Evolutionary conservation across 305 asterid species (phyloP).

Genomic region (Striga hermonthica): DNA sequence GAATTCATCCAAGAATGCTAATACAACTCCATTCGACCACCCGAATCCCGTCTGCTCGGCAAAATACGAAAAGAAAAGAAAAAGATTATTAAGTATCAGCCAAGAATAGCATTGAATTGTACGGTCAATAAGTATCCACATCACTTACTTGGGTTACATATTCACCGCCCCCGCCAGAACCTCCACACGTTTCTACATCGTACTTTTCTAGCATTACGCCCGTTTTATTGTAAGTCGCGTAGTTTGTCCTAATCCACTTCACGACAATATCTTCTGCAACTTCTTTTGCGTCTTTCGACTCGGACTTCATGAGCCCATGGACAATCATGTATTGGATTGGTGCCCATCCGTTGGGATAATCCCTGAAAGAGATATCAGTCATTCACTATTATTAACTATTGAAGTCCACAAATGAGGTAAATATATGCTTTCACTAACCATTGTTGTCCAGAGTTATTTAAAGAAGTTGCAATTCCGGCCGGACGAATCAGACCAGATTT

Average conservation of each 20-base stretch:
- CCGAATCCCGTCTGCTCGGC: slow-evolving; percentile 87
- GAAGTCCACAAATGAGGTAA: not conserved
- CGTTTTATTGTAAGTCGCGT: slow-evolving; percentile 55
- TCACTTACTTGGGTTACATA: slow-evolving; percentile 76
- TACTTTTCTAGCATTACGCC: slow-evolving; percentile 90
- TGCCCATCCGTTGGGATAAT: slow-evolving; percentile 95
- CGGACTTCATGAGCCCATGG: slow-evolving; percentile 66
- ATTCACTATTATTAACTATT: not conserved
- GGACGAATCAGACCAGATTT: slow-evolving; percentile 57
- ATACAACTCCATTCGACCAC: slow-evolving; percentile 89
- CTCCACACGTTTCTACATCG: slow-evolving; percentile 73
- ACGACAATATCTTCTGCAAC: slow-evolving; percentile 59
- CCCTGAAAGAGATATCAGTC: slow-evolving; percentile 45
- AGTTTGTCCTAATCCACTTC: slow-evolving; percentile 80
- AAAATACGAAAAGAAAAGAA: not conserved
- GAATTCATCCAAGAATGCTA: slow-evolving; percentile 84
- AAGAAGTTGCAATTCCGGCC: slow-evolving; percentile 77
- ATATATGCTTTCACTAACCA: slow-evolving; percentile 51
- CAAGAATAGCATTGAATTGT: too few species aligned
- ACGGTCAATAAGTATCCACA: not conserved
- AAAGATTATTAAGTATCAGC: too few species aligned
- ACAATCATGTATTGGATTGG: slow-evolving; percentile 89
- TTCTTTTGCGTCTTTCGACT: slow-evolving; percentile 44
- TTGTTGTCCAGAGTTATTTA: slow-evolving; percentile 78
- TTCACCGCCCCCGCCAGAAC: slow-evolving; percentile 84